phyloP scores from a whole-genome alignment of 169 alveolate genomes.

The Eimeria necatrix region DNA sequence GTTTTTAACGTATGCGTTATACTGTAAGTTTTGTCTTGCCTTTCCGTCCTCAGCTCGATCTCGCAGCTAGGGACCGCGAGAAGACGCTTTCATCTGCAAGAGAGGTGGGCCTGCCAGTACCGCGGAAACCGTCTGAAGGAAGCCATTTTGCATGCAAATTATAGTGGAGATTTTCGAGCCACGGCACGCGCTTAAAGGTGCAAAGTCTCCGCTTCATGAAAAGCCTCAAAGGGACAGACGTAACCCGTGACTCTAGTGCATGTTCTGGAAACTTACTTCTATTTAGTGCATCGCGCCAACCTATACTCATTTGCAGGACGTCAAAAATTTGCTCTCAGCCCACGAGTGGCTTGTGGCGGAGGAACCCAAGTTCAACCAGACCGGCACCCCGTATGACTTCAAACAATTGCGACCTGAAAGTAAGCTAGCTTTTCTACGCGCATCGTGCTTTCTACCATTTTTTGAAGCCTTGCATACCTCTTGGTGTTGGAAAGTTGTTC shows the following conservation, averaged over 20 bases:
- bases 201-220: too few species aligned
- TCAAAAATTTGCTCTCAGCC: slow-evolving; percentile 41
- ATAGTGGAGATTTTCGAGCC: neutral
- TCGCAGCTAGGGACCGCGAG: slow-evolving; percentile 31
- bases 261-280: neutral
- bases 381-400: slow-evolving; percentile 71
- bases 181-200: too few species aligned
- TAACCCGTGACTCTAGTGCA: slow-evolving; percentile 54
- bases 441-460: too few species aligned
- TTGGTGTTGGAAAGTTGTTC: too few species aligned
- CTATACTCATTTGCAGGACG: slow-evolving; percentile 25
- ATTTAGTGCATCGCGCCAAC: neutral
- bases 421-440: neutral
- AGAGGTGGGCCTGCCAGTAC: neutral
- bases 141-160: too few species aligned
- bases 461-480: too few species aligned
- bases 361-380: slow-evolving; percentile 60
- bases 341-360: slow-evolving; percentile 61
- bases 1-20: too few species aligned
- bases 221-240: too few species aligned
- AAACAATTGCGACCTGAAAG: slow-evolving; percentile 75
- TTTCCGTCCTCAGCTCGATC: slow-evolving; percentile 24
- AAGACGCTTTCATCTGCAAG: slow-evolving; percentile 24
- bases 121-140: neutral
- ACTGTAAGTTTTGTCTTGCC: neutral